Evolutionary conservation across 345 rosid species (phyloP), one percentile per base, ranked within the genome.

Genomic region (Geranium rotundifolium): DNA sequence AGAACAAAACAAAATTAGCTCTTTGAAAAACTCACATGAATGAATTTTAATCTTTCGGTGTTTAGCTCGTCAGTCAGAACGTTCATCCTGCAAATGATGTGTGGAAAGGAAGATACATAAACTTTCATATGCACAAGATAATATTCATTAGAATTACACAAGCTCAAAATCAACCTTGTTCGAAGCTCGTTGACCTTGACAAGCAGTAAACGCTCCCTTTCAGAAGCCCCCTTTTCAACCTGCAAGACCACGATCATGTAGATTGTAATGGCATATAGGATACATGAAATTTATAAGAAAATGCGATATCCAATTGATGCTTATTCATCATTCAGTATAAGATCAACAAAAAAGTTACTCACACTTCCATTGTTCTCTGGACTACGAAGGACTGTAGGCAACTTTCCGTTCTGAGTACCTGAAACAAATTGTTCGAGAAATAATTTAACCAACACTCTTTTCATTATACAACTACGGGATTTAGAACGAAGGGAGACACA

Each of bases 391-490:
- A 84, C 72, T 1, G 82, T 85, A 20, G 91, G 96, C 80, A 88
- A 82, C 79, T 90, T 95, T 63, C 96, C 96, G 62, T 84, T 86
- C 73, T 82, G 97, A 67, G 75, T 62, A 60, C 69, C 95, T 90
- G 86, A 56, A 77, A 75, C 59, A 71, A 63, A 46, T 46, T 46
- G 52, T 46, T 10, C 8, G 8, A 65, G 50, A 58, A 37, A 52
- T 29, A 55, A 5, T 64, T 19, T 34, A 18, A 31, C 14, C 54
- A 61, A 18, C 16, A 17, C 20, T 37, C 13, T 61, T 61, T 41
- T 37, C 64, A 14, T 8, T 37, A 29, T 41, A 61, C 0, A 61
- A 17, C 57, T 66, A 70, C 18, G 16, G 63, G 18, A 39, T 29
- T 34, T 71, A 54, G 57, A 19, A 60, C 16, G 29, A 61, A 4